Conservation (phyloP, 2,329 filamentous ascomycete genomes). For the Rugonectria rugulosa region DNA sequence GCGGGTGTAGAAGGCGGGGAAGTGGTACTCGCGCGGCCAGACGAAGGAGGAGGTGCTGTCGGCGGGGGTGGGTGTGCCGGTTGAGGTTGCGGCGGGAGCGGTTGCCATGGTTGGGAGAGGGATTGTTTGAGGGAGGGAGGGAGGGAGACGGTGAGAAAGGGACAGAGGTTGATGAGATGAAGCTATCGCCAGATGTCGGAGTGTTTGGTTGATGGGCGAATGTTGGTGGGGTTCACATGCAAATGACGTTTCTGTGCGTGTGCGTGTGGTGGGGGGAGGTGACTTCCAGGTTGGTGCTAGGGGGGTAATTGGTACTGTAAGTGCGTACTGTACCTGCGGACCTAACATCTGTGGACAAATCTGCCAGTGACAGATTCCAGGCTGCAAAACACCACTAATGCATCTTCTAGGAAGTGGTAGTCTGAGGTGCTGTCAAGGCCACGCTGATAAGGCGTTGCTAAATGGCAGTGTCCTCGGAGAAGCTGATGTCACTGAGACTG, state of each 20-base stretch:
- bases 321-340: no score
- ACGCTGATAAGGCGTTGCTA: not conserved
- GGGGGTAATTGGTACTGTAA: not conserved
- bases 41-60: conserved; percentile 48
- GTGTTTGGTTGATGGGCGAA: no score
- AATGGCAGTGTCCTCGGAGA: conserved; percentile 14
- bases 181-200: conserved; percentile 2
- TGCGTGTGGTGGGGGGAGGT: not conserved
- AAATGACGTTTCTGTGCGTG: not conserved
- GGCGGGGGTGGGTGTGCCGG: conserved; percentile 20
- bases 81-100: not conserved
- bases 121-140: not conserved
- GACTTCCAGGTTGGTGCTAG: no score
- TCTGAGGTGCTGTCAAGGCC: conserved; percentile 10
- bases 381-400: not conserved
- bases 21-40: conserved; percentile 73
- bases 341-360: no score
- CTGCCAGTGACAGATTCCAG: not conserved
- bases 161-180: not conserved
- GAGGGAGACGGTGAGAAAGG: not conserved
- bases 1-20: conserved; percentile 86
- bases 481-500: conserved; percentile 7
- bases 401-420: not conserved
- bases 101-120: conserved; percentile 9
- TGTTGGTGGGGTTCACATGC: not conserved